phyloP scores from a whole-genome alignment of 345 rosid species.

The Populus davidiana region DNA sequence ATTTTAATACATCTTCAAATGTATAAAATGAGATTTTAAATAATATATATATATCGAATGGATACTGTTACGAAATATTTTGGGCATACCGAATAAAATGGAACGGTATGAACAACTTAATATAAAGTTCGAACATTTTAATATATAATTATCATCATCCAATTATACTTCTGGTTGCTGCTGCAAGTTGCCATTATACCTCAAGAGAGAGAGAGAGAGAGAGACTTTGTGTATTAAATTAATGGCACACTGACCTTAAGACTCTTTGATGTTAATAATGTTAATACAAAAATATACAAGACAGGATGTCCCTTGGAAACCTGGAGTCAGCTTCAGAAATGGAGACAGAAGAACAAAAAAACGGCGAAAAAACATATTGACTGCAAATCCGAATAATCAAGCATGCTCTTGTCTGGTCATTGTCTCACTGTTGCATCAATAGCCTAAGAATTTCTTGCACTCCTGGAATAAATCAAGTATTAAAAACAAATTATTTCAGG shows the following conservation, averaged over 20 bases:
- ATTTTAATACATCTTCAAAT: too few relatives aligned
- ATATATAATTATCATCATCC: background rate
- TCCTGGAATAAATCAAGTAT: slow-evolving; percentile 3
- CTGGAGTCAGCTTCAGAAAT: slow-evolving; percentile 10
- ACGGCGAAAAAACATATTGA: background rate
- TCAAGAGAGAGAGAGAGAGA: too few relatives aligned
- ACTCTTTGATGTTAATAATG: background rate
- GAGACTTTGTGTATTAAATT: background rate
- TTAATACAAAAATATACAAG: background rate
- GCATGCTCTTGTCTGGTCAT: background rate
- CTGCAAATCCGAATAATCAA: background rate
- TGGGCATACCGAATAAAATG: too few relatives aligned
- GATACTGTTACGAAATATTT: too few relatives aligned
- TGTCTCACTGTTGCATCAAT: background rate
- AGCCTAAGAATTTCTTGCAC: slow-evolving; percentile 5
- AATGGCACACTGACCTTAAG: background rate
- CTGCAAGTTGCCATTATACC: background rate
- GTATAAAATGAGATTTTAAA: too few relatives aligned
- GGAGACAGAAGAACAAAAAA: background rate
- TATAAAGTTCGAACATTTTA: too few relatives aligned
- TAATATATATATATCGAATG: too few relatives aligned
- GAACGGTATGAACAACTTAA: too few relatives aligned
- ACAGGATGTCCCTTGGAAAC: background rate
- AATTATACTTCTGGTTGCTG: background rate
- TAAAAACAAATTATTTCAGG: background rate